Percentiles rank a stretch among this genome's conserved stretches.
phyloP scores from a whole-genome alignment of 2,329 filamentous ascomycete genomes.

The Ophiocordyceps australis region DNA sequence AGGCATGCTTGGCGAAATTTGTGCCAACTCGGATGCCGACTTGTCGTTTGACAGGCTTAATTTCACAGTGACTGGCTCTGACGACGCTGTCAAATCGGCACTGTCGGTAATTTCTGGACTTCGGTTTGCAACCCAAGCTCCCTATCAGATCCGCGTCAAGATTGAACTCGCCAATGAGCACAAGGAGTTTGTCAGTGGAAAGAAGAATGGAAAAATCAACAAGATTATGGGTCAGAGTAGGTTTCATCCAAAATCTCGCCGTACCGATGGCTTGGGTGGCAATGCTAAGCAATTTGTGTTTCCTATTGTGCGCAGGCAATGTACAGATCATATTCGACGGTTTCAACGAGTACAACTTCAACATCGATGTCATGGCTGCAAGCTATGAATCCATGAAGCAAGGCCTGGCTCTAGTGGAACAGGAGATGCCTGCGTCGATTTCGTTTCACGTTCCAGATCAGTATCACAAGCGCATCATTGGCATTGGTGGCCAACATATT shows the following conservation, averaged over 20 bases:
- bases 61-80: constrained; percentile 87
- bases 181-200: constrained; percentile 97
- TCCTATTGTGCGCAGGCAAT: constrained; percentile 57
- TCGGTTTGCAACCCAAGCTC: constrained; percentile 69
- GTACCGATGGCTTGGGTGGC: no score
- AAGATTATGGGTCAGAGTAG: constrained; percentile 97
- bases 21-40: constrained; percentile 88
- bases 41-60: constrained; percentile 87
- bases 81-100: constrained; percentile 92
- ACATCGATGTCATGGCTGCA: constrained; percentile 88
- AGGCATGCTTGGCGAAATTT: constrained; percentile 88
- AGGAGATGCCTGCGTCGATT: constrained; percentile 98
- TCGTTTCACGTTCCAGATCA: constrained; percentile 98
- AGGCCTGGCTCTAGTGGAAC: constrained; percentile 80
- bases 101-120: constrained; percentile 86
- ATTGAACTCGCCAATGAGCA: constrained; percentile 98
- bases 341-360: constrained; percentile 99
- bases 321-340: constrained; percentile 98
- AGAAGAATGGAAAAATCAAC: constrained; percentile 99
- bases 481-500: constrained; percentile 95
- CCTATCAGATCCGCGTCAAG: constrained; percentile 91
- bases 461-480: constrained; percentile 98
- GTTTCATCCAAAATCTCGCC: no score
- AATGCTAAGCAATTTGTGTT: no score
- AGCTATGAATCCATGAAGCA: constrained; percentile 91